Evolutionary conservation across 2,329 filamentous ascomycete species (phyloP), one percentile per base, ranked within the genome.

Genomic region (Cercospora brassicicola): DNA sequence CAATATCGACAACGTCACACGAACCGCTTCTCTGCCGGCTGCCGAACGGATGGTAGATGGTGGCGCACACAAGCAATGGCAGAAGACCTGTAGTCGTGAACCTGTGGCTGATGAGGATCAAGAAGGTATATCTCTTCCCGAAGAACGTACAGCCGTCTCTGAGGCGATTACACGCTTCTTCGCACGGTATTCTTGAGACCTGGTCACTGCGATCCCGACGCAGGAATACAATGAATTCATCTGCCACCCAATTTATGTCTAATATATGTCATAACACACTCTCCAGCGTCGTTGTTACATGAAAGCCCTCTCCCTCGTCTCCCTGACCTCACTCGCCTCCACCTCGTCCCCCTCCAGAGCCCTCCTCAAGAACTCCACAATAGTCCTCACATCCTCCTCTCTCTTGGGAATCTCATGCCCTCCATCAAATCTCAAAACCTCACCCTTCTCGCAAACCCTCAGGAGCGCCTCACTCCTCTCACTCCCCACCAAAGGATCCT

Each of bases 391-490:
- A 59, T 71, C 69, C 15, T 67, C 60, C 59, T 67, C 66, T 23
- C 62, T 62, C 48, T 73, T 73, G 3, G 71, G 71, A 59, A 73
- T 73, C 45, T 73, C 69, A 42, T 73, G 71, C 13, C 71, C 71
- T 5, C 69, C 69, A 11, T 59, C 45, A 62, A 71, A 70, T 39
- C 51, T 70, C 28, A 73, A 60, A 6, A 67, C 18, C 23, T 68
- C 65, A 10, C 65, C 60, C 10, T 64, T 31, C 11, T 64, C 45
- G 28, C 71, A 73, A 39, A 70, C 67, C 42, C 63, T 64, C 18
- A 73, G 68, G 18, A 73, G 62, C 8, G 64, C 66, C 60, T 71
- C 69, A 55, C 71, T 70, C 39, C 71, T 68, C 65, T 73, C 71
- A 62, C 69, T 67, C 8, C 60, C 51, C 7, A 73, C 71, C 30